phyloP scores from a whole-genome alignment of 2,329 filamentous ascomycete genomes.

The Myriosclerotinia duriaeana region DNA sequence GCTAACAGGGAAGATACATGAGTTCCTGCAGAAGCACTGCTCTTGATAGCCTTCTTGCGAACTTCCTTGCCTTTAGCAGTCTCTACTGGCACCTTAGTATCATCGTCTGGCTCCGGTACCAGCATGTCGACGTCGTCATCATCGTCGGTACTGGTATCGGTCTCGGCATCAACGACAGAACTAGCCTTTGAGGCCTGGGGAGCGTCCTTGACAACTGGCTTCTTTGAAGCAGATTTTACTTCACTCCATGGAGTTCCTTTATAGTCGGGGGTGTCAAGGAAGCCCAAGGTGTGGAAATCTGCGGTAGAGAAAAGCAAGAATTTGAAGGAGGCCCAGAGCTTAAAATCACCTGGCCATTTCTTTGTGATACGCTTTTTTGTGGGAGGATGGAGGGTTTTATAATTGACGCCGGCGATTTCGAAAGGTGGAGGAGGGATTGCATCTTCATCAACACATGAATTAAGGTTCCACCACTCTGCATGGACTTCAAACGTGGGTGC shows the following conservation, averaged over 20 bases:
- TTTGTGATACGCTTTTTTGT: conserved; percentile 26
- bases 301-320: conserved; percentile 28
- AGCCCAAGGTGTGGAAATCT: conserved; percentile 27
- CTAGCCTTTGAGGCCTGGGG: background rate
- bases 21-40: background rate
- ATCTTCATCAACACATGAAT: conserved; percentile 22
- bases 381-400: conserved; percentile 8
- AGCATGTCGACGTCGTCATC: background rate
- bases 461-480: conserved; percentile 29
- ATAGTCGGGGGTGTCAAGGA: conserved; percentile 3
- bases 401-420: conserved; percentile 28
- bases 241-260: background rate
- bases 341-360: conserved; percentile 26
- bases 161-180: background rate
- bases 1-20: background rate
- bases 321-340: conserved; percentile 28
- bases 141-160: background rate
- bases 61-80: background rate
- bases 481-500: conserved; percentile 29
- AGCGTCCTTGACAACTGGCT: background rate
- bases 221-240: background rate
- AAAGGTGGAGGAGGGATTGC: conserved; percentile 27
- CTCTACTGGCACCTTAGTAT: background rate
- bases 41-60: background rate
- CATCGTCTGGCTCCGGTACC: background rate